Percentiles rank a stretch among this genome's conserved stretches.
phyloP scores from a whole-genome alignment of 306 rosid genomes.

The Casuarina equisetifolia region DNA sequence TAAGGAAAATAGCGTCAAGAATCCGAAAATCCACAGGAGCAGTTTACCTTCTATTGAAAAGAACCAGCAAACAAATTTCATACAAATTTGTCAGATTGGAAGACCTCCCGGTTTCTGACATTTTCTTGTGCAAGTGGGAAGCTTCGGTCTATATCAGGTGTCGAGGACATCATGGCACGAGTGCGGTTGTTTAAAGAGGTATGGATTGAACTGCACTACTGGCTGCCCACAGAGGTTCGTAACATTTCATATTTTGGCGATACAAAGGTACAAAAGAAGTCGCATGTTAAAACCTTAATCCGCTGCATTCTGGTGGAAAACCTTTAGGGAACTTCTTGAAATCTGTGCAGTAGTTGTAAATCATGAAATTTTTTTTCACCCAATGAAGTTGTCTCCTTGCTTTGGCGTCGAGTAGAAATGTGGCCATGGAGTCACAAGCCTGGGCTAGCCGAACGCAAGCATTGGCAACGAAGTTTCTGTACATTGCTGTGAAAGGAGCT shows the following conservation, averaged over 20 bases:
- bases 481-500: constrained; percentile 52
- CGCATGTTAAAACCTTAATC: constrained; percentile 8
- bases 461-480: constrained; percentile 39
- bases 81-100: no score
- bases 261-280: background rate
- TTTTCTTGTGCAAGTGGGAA: no score
- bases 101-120: no score
- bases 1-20: no score
- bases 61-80: no score
- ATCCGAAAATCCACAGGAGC: no score
- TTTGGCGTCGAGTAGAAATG: constrained; percentile 29
- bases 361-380: constrained; percentile 52
- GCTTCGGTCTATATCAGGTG: no score
- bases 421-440: constrained; percentile 8
- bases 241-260: background rate
- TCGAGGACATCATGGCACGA: no score
- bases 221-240: no score
- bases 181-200: no score
- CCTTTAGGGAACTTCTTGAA: constrained; percentile 43
- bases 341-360: constrained; percentile 52
- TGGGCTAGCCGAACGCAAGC: constrained; percentile 32
- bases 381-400: constrained; percentile 43
- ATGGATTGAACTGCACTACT: no score
- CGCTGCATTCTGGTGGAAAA: constrained; percentile 45
- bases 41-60: no score